A percentile compares a stretch with the other conserved stretches of the same genome.
Conservation (phyloP, 257 asterid species). For the Ophiorrhiza pumila region DNA sequence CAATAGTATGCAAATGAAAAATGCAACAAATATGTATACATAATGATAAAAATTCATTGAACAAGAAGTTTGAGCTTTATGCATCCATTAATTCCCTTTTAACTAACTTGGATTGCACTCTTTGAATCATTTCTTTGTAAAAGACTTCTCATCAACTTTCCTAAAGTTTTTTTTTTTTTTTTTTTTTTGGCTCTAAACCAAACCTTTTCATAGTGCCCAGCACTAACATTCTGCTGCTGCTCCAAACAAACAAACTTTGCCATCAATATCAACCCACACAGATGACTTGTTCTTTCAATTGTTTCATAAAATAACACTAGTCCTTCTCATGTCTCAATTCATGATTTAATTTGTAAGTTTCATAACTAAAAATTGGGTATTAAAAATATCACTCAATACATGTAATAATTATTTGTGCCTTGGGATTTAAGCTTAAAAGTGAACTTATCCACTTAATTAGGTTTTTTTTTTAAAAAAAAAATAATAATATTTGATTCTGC, state of each 20-base stretch:
- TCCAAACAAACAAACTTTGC: not conserved
- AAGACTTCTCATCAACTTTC: constrained; percentile 20
- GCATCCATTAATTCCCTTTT: constrained; percentile 10
- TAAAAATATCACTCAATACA: not conserved
- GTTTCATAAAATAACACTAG: not conserved
- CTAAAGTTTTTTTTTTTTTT: no score
- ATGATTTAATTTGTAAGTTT: no score
- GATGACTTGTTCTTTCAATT: not conserved
- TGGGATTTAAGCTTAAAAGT: not conserved
- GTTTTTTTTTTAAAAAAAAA: not conserved
- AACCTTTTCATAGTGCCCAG: not conserved
- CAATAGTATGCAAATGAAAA: not conserved
- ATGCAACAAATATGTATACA: not conserved
- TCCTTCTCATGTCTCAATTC: no score
- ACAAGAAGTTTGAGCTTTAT: not conserved
- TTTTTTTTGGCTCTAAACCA: not conserved
- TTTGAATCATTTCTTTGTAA: constrained; percentile 27
- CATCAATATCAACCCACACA: not conserved
- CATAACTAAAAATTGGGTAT: no score
- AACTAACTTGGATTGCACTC: constrained; percentile 29
- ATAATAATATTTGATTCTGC: not conserved
- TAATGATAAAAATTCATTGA: not conserved
- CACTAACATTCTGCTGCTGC: not conserved
- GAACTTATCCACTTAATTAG: constrained; percentile 3
- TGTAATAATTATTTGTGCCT: not conserved